Evolutionary conservation across 768 basidiomycete genomes (phyloP).

Genomic region (Steccherinum ochraceum): DNA sequence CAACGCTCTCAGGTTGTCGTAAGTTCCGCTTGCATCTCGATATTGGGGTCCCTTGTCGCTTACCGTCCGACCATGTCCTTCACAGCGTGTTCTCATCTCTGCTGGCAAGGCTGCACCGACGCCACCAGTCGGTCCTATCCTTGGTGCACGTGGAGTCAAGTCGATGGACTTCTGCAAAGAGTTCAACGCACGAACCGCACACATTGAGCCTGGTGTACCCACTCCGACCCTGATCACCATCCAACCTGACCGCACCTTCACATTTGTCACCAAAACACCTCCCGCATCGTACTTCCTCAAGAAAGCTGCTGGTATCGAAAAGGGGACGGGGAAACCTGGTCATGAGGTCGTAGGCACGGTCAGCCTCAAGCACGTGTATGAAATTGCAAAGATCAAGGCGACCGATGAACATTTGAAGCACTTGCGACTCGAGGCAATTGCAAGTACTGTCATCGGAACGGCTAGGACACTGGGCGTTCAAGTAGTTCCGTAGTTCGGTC

Average conservation of each 20-base stretch:
- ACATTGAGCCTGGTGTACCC: slow-evolving; percentile 79
- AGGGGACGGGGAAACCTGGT: slow-evolving; percentile 80
- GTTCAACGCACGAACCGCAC: slow-evolving; percentile 95
- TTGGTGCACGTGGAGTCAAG: slow-evolving; percentile 97
- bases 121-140: slow-evolving; percentile 93
- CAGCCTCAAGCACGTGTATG: slow-evolving; percentile 95
- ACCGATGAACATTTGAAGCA: slow-evolving; percentile 86
- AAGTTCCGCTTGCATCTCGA: slow-evolving; percentile 24
- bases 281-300: slow-evolving; percentile 88
- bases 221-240: slow-evolving; percentile 91
- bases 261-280: slow-evolving; percentile 89
- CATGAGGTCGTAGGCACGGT: slow-evolving; percentile 76
- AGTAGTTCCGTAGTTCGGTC: slow-evolving; percentile 70
- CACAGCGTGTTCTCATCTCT: slow-evolving; percentile 76
- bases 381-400: slow-evolving; percentile 96
- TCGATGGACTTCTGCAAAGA: slow-evolving; percentile 99
- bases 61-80: slow-evolving; percentile 2
- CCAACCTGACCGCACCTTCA: slow-evolving; percentile 92
- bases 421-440: slow-evolving; percentile 80
- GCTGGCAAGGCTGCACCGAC: slow-evolving; percentile 96
- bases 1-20: slow-evolving; percentile 75
- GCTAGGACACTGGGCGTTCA: slow-evolving; percentile 85
- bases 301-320: slow-evolving; percentile 83
- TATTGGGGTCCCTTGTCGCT: background rate
- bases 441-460: slow-evolving; percentile 83